Evolutionary conservation across 2,329 filamentous ascomycete species (phyloP).

Genomic region (Neurospora crassa): DNA sequence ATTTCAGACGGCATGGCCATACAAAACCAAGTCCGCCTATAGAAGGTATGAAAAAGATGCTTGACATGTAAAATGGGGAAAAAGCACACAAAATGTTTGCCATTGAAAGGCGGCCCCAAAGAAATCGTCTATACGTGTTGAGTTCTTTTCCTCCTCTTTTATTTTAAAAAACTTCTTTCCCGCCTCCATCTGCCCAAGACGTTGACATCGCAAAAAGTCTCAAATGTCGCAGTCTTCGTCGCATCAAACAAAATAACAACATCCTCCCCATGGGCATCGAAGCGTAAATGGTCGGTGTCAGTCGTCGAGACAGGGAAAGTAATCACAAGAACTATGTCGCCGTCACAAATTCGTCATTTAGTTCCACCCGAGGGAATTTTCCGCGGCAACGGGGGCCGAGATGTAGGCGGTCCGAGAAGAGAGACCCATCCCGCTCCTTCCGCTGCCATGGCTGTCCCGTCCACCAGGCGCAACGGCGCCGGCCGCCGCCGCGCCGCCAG

Average conservation of each 20-base stretch:
- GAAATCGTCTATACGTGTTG: conserved; percentile 2
- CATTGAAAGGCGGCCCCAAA: not conserved
- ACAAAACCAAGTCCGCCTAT: conserved; percentile 3
- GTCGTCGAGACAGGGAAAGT: conserved; percentile 18
- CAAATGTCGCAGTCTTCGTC: conserved; percentile 18
- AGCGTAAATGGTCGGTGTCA: conserved; percentile 19
- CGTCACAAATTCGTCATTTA: conserved; percentile 33
- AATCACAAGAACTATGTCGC: conserved; percentile 3
- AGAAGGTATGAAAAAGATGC: conserved; percentile 6
- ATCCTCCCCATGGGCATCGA: conserved; percentile 12
- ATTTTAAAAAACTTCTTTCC: not conserved
- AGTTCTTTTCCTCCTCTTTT: conserved; percentile 1
- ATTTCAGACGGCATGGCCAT: conserved; percentile 5
- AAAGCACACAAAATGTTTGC: not conserved
- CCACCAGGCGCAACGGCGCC: conserved; percentile 17
- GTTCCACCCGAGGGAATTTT: conserved; percentile 95
- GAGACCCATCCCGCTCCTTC: conserved; percentile 39
- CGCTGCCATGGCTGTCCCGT: conserved; percentile 51
- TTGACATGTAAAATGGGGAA: conserved; percentile 1
- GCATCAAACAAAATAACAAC: conserved; percentile 6
- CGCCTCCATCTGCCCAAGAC: conserved; percentile 2
- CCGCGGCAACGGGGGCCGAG: conserved; percentile 80
- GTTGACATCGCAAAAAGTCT: conserved; percentile 16
- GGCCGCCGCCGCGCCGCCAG: conserved; percentile 18
- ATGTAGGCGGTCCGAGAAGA: conserved; percentile 57